Evolutionary conservation across 2,329 filamentous ascomycete species (phyloP).

Genomic region (Claviceps arundinis): DNA sequence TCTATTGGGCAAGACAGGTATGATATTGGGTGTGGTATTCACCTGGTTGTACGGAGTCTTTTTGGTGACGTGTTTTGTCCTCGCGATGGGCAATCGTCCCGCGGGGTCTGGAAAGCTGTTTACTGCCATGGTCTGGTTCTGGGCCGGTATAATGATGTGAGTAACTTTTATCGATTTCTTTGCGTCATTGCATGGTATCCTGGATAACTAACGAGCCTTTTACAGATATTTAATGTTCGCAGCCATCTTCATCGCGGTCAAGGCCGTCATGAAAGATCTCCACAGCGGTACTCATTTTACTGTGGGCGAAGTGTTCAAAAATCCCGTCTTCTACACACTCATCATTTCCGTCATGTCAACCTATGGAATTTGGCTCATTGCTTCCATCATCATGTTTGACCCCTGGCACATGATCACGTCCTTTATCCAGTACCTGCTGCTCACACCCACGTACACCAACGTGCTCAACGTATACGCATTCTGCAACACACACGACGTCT

Average conservation of each 20-base stretch:
- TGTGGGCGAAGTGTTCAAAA: conserved; percentile 63
- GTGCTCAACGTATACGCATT: conserved; percentile 98
- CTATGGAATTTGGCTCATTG: conserved; percentile 83
- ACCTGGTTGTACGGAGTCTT: conserved; percentile 93
- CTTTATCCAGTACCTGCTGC: conserved; percentile 83
- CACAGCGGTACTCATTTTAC: conserved; percentile 48
- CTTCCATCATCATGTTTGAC: conserved; percentile 88
- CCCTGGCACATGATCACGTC: conserved; percentile 99
- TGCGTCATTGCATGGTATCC: no score
- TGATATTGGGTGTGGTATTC: conserved; percentile 76
- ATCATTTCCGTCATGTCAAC: conserved; percentile 88
- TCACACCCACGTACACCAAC: conserved; percentile 95
- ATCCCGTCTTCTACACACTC: conserved; percentile 81
- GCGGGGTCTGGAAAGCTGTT: conserved; percentile 90
- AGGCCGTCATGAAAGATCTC: conserved; percentile 64
- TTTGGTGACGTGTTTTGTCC: conserved; percentile 85
- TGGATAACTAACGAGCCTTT: not conserved
- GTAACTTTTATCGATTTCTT: conserved; percentile 18
- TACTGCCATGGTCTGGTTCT: conserved; percentile 96
- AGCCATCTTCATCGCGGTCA: conserved; percentile 84
- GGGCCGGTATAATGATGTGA: conserved; percentile 86
- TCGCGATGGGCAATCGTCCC: conserved; percentile 87
- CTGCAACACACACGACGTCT: conserved; percentile 95
- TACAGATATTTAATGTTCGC: conserved; percentile 80
- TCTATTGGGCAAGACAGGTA: conserved; percentile 64